phyloP scores from a whole-genome alignment of 306 rosid genomes.

The Argentina anserina region DNA sequence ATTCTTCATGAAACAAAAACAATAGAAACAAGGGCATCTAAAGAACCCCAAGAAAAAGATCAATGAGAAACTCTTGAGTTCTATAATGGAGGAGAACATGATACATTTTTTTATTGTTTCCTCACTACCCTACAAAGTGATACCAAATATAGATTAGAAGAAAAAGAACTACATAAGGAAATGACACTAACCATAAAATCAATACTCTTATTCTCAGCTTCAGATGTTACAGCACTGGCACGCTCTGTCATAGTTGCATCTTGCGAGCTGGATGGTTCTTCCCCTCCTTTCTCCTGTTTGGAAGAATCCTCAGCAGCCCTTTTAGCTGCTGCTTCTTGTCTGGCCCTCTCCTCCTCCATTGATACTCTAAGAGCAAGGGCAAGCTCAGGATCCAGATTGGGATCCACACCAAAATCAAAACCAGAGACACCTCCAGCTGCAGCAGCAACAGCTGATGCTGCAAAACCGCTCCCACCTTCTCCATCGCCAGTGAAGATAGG shows the following conservation, averaged over 20 bases:
- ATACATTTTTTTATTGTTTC: neutral
- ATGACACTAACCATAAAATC: conserved; percentile 51
- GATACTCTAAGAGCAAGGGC: conserved; percentile 99
- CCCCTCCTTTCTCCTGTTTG: conserved; percentile 74
- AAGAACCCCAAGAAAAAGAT: conserved; percentile 9
- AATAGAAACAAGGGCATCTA: neutral
- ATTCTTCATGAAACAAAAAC: neutral
- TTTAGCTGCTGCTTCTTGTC: conserved; percentile 99
- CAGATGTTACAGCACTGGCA: conserved; percentile 54
- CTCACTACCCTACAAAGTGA: neutral
- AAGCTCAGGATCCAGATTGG: conserved; percentile 96
- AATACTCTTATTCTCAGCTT: conserved; percentile 59
- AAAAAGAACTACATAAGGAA: neutral
- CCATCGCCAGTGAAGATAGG: conserved; percentile 98
- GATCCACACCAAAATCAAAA: conserved; percentile 97
- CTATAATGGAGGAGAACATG: neutral
- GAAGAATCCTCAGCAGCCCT: conserved; percentile 88
- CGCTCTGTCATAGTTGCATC: conserved; percentile 88
- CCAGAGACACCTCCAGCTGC: conserved; percentile 92
- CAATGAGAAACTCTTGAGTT: neutral
- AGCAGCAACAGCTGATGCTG: conserved; percentile 89
- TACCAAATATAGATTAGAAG: neutral
- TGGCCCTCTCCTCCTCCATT: conserved; percentile 99
- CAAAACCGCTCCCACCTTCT: conserved; percentile 94
- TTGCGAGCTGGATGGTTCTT: conserved; percentile 63